These are phyloP conservation scores for Venturia carpophila DNA, from an alignment of 2,329 filamentous ascomycete genomes.

Conservation along the genomic window DNA sequence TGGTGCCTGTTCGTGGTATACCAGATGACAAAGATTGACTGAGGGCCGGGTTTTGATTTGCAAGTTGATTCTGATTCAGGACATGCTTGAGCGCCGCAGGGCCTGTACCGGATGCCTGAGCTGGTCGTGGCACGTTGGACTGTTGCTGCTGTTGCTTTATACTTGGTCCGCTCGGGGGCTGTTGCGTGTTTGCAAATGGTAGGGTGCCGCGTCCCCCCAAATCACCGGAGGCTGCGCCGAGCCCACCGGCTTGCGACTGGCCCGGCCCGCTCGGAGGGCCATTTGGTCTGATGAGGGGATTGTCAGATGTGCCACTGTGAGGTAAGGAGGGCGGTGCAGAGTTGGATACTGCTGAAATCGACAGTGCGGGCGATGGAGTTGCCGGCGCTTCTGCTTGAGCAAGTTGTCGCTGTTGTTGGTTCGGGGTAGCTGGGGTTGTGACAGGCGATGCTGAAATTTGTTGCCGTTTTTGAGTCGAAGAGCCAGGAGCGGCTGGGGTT, in stretches of 20 bases:
- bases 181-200: slow-evolving; percentile 4
- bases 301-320: background rate
- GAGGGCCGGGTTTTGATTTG: background rate
- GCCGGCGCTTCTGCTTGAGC: background rate
- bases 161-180: background rate
- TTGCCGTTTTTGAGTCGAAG: background rate
- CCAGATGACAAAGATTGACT: background rate
- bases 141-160: slow-evolving; percentile 1
- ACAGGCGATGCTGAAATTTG: slow-evolving; percentile 17
- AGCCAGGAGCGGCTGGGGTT: background rate
- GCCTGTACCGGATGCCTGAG: slow-evolving; percentile 12
- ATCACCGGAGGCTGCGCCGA: background rate
- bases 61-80: background rate
- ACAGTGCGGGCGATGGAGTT: slow-evolving; percentile 1
- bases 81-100: slow-evolving; percentile 17
- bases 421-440: background rate
- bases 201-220: background rate
- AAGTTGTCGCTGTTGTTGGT: background rate
- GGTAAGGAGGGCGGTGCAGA: background rate
- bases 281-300: background rate
- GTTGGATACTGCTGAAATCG: background rate
- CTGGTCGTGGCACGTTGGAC: background rate
- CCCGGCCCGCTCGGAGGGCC: background rate
- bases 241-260: background rate
- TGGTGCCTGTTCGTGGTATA: background rate